Evolutionary conservation across 2,329 filamentous ascomycete species (phyloP).

Genomic region (Lojkania enalia): DNA sequence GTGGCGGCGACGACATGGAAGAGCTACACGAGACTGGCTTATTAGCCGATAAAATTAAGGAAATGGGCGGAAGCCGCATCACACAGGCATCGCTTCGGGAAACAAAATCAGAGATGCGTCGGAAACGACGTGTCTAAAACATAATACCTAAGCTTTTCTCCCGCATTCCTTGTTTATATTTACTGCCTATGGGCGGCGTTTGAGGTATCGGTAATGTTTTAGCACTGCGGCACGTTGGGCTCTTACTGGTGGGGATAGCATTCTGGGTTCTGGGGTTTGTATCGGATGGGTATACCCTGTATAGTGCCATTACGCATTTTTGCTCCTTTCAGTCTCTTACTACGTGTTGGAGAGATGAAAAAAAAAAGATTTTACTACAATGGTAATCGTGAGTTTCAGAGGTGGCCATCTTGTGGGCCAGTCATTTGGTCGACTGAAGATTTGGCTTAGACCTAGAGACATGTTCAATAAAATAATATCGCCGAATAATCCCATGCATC

Average conservation of each 20-base stretch:
- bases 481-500: neutral
- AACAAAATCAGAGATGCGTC: neutral
- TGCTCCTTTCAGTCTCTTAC: too few species aligned
- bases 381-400: neutral
- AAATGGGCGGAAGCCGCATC: conserved; percentile 71
- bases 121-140: neutral
- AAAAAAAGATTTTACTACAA: neutral
- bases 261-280: neutral
- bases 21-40: conserved; percentile 65
- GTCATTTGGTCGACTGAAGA: neutral
- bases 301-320: neutral
- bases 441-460: neutral
- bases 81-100: conserved; percentile 29
- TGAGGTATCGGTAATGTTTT: neutral
- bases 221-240: neutral
- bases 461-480: neutral
- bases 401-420: neutral
- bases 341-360: too few species aligned
- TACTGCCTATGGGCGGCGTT: neutral
- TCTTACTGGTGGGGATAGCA: too few species aligned
- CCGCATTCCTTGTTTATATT: neutral
- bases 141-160: neutral
- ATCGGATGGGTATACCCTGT: neutral
- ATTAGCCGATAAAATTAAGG: conserved; percentile 71
- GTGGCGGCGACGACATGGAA: conserved; percentile 84